Base-by-base conservation (phyloP, 805 yeast species). In the Candida hispaniensis region DNA sequence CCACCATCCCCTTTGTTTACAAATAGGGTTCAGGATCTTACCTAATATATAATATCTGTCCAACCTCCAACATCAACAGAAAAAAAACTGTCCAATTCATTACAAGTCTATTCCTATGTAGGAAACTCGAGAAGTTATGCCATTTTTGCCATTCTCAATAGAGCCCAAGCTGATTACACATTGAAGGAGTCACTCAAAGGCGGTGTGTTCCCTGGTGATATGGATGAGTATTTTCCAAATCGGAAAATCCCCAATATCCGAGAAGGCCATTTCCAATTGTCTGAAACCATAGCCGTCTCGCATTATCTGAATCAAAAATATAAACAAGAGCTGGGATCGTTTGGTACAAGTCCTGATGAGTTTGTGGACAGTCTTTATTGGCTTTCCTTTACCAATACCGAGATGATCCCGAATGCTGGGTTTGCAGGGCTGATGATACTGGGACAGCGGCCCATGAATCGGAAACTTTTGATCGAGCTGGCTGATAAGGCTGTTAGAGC, bases 361-460 rank as follows among this genome's bases (percentile, higher is more conserved):
- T 66, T 71, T 54, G 82, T 80, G 41, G 59, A 59, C 49, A 64
- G 83, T 50, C 56, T 85, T 48, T 74, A 66, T 61, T 85, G 93
- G 93, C 50, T 75, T 56, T 80, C 94, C 2, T 62, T 80, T 47
- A 65, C 74, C 56, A 81, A 78, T 66, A 51, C 70, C 48, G 94
- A 86, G 48, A 47, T 79, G 41, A 54, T 78, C 47, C 51, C 63
- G 29, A 49, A 59, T 38, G 48, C 66, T 34, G 68, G 69, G 39
- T 50, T 45, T 23, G 70, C 71, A 44, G 71, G 81, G 60, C 54
- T 55, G 42, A 79, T 83, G 49, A 52, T 78, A 38, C 50, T 59
- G 34, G 94, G 94, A 50, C 59, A 52, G 38, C 55, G 44, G 35
- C 86, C 91, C 46, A 82, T 71, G 75, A 76, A 79, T 77, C 78